Conservation (phyloP, 2,329 filamentous ascomycete species). For the Stagonosporopsis vannaccii region DNA sequence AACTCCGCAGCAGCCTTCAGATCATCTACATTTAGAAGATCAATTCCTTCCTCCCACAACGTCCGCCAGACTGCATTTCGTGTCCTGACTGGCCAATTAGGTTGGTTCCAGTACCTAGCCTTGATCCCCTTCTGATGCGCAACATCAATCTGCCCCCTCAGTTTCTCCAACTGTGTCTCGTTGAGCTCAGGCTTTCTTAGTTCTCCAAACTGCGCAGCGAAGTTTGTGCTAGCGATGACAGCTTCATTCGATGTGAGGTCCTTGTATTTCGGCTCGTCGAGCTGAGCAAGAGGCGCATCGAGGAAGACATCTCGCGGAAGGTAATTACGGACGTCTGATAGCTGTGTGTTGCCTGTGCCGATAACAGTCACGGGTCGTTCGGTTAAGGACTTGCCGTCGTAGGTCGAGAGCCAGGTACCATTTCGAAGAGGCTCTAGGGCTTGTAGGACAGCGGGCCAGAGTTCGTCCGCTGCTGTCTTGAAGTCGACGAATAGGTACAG, state of each 20-base stretch:
- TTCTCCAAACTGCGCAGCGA: constrained; percentile 53
- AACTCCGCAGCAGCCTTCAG: constrained; percentile 57
- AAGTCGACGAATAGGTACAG: constrained; percentile 71
- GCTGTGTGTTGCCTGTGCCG: constrained; percentile 62
- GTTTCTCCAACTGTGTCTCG: constrained; percentile 57
- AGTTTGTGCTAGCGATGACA: constrained; percentile 63
- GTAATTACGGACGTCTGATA: constrained; percentile 52
- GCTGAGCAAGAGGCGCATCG: constrained; percentile 61
- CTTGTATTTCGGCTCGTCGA: constrained; percentile 50
- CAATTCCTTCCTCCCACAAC: constrained; percentile 65
- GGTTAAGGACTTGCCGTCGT: constrained; percentile 56
- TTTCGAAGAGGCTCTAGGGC: constrained; percentile 65
- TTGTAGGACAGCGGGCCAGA: constrained; percentile 63
- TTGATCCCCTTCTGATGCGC: constrained; percentile 66
- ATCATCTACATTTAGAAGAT: constrained; percentile 70
- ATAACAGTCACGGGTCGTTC: constrained; percentile 65
- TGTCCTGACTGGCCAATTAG: constrained; percentile 62
- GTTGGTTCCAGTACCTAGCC: constrained; percentile 69
- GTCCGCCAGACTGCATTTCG: constrained; percentile 60
- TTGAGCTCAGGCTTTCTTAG: constrained; percentile 50
- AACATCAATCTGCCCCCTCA: constrained; percentile 60
- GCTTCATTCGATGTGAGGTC: constrained; percentile 59
- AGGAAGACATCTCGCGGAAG: constrained; percentile 62
- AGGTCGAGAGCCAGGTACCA: constrained; percentile 61
- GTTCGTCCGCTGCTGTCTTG: constrained; percentile 64